phyloP scores from a whole-genome alignment of 1,139 yeast species.

The Fermentozyma sake region DNA sequence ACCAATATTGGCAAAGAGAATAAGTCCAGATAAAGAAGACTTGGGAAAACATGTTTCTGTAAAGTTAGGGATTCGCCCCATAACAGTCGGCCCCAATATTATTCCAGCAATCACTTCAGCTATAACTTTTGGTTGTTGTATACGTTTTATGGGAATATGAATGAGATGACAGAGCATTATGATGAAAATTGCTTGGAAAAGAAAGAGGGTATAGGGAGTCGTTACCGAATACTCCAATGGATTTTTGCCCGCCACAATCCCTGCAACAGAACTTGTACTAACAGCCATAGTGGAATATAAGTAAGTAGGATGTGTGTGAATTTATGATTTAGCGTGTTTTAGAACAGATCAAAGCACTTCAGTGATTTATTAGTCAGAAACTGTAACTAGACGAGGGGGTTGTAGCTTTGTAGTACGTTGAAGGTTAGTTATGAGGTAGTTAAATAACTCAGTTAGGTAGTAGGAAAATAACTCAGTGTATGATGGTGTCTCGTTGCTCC shows the following conservation, averaged over 20 bases:
- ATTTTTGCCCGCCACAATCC: slow-evolving; percentile 66
- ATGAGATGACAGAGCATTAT: slow-evolving; percentile 50
- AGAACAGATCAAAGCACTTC: too few species aligned
- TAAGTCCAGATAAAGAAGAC: slow-evolving; percentile 57
- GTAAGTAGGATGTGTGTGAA: too few species aligned
- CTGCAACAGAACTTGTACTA: slow-evolving; percentile 41
- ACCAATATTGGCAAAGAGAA: slow-evolving; percentile 67
- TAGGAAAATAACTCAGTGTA: too few species aligned
- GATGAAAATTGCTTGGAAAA: slow-evolving; percentile 58
- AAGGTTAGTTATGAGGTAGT: too few species aligned
- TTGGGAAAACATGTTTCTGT: slow-evolving; percentile 60
- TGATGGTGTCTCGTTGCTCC: too few species aligned
- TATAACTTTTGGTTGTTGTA: slow-evolving; percentile 73
- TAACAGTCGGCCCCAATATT: slow-evolving; percentile 61
- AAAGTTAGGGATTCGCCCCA: slow-evolving; percentile 68
- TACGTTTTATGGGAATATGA: slow-evolving; percentile 52
- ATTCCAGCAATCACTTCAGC: slow-evolving; percentile 78
- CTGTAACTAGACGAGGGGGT: too few species aligned
- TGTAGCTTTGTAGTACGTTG: too few species aligned
- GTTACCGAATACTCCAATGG: slow-evolving; percentile 57
- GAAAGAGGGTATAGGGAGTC: slow-evolving; percentile 56
- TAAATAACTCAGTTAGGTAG: too few species aligned
- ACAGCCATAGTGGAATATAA: slow-evolving; percentile 13
- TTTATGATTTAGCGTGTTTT: too few species aligned
- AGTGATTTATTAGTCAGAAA: too few species aligned